Conservation (phyloP, 192 early-diverging fungal genomes). For the Backusella mclennaniae region DNA sequence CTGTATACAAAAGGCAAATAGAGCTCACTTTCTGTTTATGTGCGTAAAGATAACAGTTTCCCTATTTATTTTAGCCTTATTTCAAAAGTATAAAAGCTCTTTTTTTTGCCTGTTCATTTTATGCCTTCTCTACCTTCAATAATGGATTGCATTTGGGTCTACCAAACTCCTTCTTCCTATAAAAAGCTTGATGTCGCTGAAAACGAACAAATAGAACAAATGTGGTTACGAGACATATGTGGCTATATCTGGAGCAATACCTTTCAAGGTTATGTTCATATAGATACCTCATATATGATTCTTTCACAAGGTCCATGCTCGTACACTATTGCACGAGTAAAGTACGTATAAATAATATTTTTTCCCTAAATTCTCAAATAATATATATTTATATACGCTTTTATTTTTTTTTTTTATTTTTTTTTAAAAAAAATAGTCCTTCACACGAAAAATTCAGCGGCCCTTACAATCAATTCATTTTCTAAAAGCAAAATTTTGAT, state of each 20-base stretch:
- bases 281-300: not conserved
- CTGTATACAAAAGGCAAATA: not conserved
- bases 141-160: not conserved
- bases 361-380: not conserved
- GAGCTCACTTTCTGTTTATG: not conserved
- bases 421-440: not conserved
- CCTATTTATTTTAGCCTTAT: not conserved
- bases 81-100: not conserved
- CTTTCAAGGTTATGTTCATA: not conserved
- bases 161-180: not conserved
- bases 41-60: not conserved
- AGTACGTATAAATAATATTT: not conserved
- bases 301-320: not conserved
- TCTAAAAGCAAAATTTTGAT: not conserved
- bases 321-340: not conserved
- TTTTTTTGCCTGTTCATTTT: not conserved
- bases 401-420: not conserved
- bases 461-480: not conserved
- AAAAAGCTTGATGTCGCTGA: not conserved
- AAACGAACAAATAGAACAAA: not conserved
- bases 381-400: not conserved
- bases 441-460: not conserved
- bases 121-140: not conserved
- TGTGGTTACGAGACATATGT: not conserved
- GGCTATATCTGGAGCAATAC: not conserved